These are phyloP conservation scores for Allium fistulosum DNA, from an alignment of 106 monocot species.

Conservation along the genomic window DNA sequence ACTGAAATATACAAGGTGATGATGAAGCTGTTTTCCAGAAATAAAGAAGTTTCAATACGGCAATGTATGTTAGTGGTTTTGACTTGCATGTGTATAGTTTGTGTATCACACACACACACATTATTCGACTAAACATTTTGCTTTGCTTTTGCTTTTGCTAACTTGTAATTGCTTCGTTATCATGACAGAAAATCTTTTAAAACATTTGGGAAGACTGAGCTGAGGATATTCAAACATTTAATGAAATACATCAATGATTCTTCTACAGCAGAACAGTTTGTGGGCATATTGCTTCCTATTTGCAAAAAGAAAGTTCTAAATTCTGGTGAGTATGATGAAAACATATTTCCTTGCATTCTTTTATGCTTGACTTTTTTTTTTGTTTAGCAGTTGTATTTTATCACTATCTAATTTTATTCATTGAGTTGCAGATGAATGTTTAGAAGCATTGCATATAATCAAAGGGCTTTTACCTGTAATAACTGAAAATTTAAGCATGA, in stretches of 20 bases:
- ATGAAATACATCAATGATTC: constrained; percentile 51
- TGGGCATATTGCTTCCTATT: constrained; percentile 63
- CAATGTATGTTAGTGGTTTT: too few relatives aligned
- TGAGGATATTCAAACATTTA: constrained; percentile 66
- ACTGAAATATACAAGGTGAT: too few relatives aligned
- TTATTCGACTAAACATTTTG: background rate
- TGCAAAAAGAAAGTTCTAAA: constrained; percentile 53
- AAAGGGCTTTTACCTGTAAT: constrained; percentile 47
- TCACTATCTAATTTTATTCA: constrained; percentile 5
- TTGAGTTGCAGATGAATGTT: constrained; percentile 48
- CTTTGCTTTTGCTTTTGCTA: background rate
- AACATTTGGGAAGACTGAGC: constrained; percentile 37
- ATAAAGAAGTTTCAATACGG: too few relatives aligned
- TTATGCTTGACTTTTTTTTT: background rate
- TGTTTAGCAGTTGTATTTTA: background rate
- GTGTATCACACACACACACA: background rate
- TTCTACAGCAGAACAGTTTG: constrained; percentile 36
- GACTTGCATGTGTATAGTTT: background rate
- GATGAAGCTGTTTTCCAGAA: too few relatives aligned
- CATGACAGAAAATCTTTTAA: constrained; percentile 42
- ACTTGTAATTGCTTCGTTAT: constrained; percentile 9
- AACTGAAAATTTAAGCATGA: constrained; percentile 18
- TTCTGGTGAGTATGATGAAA: constrained; percentile 32
- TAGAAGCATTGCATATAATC: constrained; percentile 68
- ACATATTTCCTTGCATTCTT: background rate